These are phyloP conservation scores for Penicillium ucsense DNA, from an alignment of 495 filamentous ascomycete genomes.

Conservation along the genomic window DNA sequence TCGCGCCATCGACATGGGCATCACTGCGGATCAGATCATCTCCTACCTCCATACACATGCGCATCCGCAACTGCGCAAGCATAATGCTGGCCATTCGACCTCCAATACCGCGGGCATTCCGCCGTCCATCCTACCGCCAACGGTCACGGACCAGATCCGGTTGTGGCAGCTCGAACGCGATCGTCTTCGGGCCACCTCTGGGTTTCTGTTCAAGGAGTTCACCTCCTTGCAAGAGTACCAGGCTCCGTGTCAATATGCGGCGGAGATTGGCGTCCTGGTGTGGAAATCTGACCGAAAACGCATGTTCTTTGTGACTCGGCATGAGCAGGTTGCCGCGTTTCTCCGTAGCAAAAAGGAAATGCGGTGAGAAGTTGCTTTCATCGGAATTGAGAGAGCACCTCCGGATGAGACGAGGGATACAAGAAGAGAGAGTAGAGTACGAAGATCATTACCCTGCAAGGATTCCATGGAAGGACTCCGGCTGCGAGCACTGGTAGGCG, in stretches of 20 bases:
- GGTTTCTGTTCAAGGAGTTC: slow-evolving; percentile 89
- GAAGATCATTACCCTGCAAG: no score
- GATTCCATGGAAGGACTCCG: no score
- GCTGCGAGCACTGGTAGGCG: no score
- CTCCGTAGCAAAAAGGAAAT: slow-evolving; percentile 49
- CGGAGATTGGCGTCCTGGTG: slow-evolving; percentile 82
- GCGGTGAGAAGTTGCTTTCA: background rate
- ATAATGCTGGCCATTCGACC: slow-evolving; percentile 39
- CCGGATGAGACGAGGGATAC: no score
- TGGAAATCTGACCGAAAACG: slow-evolving; percentile 74
- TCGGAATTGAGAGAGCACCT: background rate
- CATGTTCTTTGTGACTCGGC: slow-evolving; percentile 78
- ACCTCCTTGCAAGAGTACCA: slow-evolving; percentile 65
- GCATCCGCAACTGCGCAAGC: slow-evolving; percentile 79
- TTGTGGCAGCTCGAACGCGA: slow-evolving; percentile 97
- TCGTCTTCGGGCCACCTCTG: slow-evolving; percentile 69
- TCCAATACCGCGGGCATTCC: slow-evolving; percentile 26
- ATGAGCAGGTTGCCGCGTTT: slow-evolving; percentile 75
- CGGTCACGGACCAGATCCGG: slow-evolving; percentile 93
- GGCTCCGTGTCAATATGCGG: slow-evolving; percentile 65
- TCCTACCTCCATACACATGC: slow-evolving; percentile 80
- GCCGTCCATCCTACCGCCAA: slow-evolving; percentile 70
- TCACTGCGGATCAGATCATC: slow-evolving; percentile 91
- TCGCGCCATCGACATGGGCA: slow-evolving; percentile 77
- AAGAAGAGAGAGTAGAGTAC: no score